Conservation (phyloP, 2,329 filamentous ascomycete species). For the Neofusicoccum cordaticola region DNA sequence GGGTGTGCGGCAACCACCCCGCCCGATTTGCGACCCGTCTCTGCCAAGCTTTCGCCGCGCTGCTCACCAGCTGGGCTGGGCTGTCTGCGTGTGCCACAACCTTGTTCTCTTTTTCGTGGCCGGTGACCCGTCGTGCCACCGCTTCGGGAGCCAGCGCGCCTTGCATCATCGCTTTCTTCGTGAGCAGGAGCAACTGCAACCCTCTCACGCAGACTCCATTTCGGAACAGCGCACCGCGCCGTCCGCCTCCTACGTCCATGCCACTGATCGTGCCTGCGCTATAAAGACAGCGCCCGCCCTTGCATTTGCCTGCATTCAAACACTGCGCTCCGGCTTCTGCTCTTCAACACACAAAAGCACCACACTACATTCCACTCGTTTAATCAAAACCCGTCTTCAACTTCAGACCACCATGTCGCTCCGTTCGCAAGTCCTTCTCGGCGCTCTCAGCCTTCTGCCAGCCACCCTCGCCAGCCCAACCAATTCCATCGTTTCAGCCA, state of each 20-base stretch:
- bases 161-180: background rate
- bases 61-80: background rate
- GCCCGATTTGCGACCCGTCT: background rate
- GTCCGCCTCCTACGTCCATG: background rate
- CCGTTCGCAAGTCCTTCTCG: background rate
- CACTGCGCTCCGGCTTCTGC: background rate
- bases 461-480: background rate
- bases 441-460: background rate
- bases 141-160: background rate
- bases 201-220: background rate
- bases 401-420: background rate
- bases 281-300: slow-evolving; percentile 3
- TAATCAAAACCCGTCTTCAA: background rate
- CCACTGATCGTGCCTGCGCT: background rate
- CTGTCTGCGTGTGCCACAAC: background rate
- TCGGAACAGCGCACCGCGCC: background rate
- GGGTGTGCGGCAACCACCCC: background rate
- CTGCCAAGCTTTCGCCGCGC: background rate
- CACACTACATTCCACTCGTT: background rate
- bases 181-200: background rate
- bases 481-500: background rate
- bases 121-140: slow-evolving; percentile 8
- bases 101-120: background rate
- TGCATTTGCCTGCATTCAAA: background rate
- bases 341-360: background rate